Base-by-base conservation (phyloP, 139 green algal species). In the Parachlorella kessleri region DNA sequence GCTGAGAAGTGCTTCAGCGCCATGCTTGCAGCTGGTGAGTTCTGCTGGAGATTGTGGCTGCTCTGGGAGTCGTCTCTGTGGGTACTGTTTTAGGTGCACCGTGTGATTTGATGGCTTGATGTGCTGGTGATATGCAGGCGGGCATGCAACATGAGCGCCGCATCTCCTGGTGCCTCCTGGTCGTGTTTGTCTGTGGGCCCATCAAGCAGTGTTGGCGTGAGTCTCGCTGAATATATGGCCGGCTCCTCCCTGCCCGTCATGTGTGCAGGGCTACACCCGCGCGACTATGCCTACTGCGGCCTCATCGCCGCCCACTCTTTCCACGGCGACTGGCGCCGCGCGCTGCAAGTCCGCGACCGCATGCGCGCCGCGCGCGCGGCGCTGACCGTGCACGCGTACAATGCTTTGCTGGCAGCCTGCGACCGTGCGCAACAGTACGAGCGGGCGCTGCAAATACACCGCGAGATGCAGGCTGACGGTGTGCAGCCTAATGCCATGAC, bases 371-470 rank as follows among this genome's bases (percentile, higher is more conserved):
- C 76, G 0, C 80, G 84, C 26, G 54, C 82, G 38, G 63, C 35
- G 54, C 80, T 72, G 9, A 88, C 84, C 6, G 89, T 97, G 42
- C 90, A 95, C 68, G 88, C 96, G 18, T 98, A 93, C 89, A 98
- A 98, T 76, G 90, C 94, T 2, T 81, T 96, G 37, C 88, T 98
- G 28, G 94, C 94, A 21, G 93, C 91, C 4, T 94, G 88, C 68
- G 93, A 97, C 78, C 86, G 93, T 36, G 89, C 82, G 0, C 84
- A 88, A 14, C 83, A 89, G 73, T 89, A 84, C 18, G 87, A 92
- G 54, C 67, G 75, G 23, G 92, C 86, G 1, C 53, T 95, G 70
- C 75, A 88, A 18, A 37, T 95, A 37, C 55, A 78, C 1, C 70
- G 66, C 30, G 75, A 81, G 7, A 90, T 95, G 81, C 54, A 66